These are phyloP conservation scores for Trichophyton rubrum DNA, from an alignment of 2,329 filamentous ascomycete species.

Conservation along the genomic window DNA sequence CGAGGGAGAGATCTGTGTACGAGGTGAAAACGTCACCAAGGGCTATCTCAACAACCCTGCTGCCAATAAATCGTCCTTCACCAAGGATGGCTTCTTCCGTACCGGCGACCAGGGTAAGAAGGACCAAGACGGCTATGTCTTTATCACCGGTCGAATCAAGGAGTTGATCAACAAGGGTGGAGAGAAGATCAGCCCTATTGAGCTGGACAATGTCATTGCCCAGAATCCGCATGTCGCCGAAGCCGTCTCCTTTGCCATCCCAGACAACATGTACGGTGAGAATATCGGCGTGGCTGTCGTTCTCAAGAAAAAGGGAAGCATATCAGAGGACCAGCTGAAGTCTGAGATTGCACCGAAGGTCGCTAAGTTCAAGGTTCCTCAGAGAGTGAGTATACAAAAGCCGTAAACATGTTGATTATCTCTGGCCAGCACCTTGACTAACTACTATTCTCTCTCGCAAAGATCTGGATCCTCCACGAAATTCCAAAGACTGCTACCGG, in stretches of 20 bases:
- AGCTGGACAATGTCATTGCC: constrained; percentile 71
- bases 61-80: constrained; percentile 64
- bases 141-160: constrained; percentile 86
- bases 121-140: constrained; percentile 67
- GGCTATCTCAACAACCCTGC: constrained; percentile 74
- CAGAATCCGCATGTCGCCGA: constrained; percentile 60
- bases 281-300: constrained; percentile 68
- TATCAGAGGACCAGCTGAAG: constrained; percentile 50
- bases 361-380: constrained; percentile 76
- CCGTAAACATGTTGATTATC: background rate
- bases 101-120: constrained; percentile 77
- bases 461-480: constrained; percentile 68
- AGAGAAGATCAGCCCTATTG: constrained; percentile 80
- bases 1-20: constrained; percentile 73
- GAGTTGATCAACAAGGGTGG: constrained; percentile 82
- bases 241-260: constrained; percentile 71
- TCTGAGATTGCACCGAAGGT: constrained; percentile 56
- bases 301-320: constrained; percentile 50
- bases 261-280: constrained; percentile 72
- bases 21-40: constrained; percentile 68
- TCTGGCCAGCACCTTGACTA: too few species aligned
- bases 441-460: background rate
- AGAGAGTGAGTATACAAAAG: constrained; percentile 45
- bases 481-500: constrained; percentile 83
- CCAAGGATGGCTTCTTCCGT: constrained; percentile 66